Conservation (phyloP, 345 rosid species). For the Crucihimalaya himalaica region DNA sequence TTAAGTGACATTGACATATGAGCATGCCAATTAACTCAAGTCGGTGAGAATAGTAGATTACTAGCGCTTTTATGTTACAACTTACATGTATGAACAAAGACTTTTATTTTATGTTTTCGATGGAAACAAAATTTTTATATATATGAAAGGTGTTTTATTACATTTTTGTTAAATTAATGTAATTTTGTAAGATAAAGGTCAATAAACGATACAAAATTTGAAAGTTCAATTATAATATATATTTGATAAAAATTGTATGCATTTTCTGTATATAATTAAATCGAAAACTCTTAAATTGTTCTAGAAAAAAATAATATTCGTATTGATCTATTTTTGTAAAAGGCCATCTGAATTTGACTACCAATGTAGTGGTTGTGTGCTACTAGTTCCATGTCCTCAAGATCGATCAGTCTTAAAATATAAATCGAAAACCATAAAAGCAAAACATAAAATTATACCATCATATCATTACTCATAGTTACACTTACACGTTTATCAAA, state of each 20-base stretch:
- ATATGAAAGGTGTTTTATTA: neutral
- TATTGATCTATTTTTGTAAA: neutral
- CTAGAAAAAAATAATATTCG: neutral
- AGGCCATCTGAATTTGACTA: neutral
- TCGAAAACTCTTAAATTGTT: neutral
- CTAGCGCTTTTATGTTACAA: too few species aligned
- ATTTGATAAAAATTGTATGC: neutral
- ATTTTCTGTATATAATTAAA: neutral
- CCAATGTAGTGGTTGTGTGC: neutral
- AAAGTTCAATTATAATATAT: neutral
- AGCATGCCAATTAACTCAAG: slow-evolving; percentile 1
- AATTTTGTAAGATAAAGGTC: neutral
- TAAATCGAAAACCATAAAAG: too few species aligned
- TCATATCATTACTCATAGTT: too few species aligned
- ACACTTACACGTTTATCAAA: too few species aligned
- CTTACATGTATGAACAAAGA: neutral
- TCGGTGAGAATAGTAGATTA: neutral
- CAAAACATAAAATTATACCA: too few species aligned
- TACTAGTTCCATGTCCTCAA: too few species aligned
- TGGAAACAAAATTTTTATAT: too few species aligned
- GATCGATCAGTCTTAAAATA: too few species aligned
- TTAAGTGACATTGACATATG: neutral
- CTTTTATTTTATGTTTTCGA: too few species aligned
- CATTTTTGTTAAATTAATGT: neutral
- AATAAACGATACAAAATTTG: neutral